Percentiles rank a stretch among this genome's conserved stretches.
phyloP scores from a whole-genome alignment of 352 stramenopile species.

The Sclerospora graminicola region DNA sequence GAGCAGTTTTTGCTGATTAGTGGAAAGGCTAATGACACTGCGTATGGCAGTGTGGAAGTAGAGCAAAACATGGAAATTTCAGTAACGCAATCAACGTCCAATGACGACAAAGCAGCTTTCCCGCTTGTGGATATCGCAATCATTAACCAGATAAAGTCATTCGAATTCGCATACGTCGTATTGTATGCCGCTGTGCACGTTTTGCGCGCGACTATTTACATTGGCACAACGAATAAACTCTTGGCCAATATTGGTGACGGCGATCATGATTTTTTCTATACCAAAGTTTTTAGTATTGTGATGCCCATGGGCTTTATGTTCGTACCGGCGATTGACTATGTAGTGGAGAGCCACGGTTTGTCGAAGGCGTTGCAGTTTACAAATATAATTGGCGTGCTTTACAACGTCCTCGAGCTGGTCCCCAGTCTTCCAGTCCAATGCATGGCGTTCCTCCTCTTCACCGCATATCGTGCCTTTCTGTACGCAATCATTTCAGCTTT shows the following conservation, averaged over 20 bases:
- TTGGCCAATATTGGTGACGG: conserved; percentile 75
- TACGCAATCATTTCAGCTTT: conserved; percentile 84
- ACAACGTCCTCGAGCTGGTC: conserved; percentile 64
- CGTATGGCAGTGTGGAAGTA: conserved; percentile 19
- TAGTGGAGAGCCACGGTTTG: conserved; percentile 64
- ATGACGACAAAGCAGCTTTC: conserved; percentile 17
- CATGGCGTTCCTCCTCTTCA: conserved; percentile 71
- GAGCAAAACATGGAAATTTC: conserved; percentile 6
- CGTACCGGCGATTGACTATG: conserved; percentile 74
- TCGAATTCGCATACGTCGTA: conserved; percentile 75
- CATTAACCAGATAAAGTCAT: conserved; percentile 53
- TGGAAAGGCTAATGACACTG: conserved; percentile 7
- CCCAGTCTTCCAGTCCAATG: conserved; percentile 55
- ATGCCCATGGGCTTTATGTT: conserved; percentile 79
- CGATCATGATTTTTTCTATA: conserved; percentile 57
- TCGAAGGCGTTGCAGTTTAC: conserved; percentile 63
- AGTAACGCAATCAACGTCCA: conserved; percentile 2
- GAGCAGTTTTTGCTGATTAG: conserved; percentile 25
- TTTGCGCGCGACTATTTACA: conserved; percentile 73
- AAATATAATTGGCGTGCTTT: conserved; percentile 54
- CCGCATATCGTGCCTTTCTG: conserved; percentile 75
- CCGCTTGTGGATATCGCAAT: conserved; percentile 48
- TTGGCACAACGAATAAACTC: conserved; percentile 79
- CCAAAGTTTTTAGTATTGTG: conserved; percentile 81
- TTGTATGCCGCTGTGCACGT: conserved; percentile 64